Percentiles rank a stretch among this genome's conserved stretches.
Conservation (phyloP, 148 eudicot genomes). For the Nepenthes mirabilis region DNA sequence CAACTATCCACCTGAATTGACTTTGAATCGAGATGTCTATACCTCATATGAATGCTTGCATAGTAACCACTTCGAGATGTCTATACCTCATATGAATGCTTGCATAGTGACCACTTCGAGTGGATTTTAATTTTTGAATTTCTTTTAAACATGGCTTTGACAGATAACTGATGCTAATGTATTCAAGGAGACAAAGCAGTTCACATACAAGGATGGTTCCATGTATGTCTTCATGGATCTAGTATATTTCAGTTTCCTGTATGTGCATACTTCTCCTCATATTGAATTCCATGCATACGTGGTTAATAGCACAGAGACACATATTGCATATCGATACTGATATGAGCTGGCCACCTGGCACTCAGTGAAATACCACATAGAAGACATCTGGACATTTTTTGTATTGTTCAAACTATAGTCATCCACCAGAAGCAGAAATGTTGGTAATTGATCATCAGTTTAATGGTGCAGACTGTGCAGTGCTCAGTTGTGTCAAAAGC, state of each 20-base stretch:
- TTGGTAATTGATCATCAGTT: no score
- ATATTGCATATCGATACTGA: background rate
- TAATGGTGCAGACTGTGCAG: no score
- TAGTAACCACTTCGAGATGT: background rate
- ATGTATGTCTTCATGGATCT: slow-evolving; percentile 87
- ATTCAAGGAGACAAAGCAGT: slow-evolving; percentile 86
- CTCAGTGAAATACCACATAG: no score
- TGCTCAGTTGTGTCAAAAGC: no score
- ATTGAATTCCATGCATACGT: background rate
- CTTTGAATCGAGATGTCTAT: background rate
- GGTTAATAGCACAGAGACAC: background rate
- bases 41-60: background rate
- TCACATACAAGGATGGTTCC: slow-evolving; percentile 81
- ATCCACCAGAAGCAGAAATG: no score
- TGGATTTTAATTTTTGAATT: background rate
- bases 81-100: background rate
- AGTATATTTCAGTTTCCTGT: slow-evolving; percentile 24
- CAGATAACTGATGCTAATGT: slow-evolving; percentile 71
- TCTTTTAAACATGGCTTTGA: slow-evolving; percentile 8
- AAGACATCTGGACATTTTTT: no score
- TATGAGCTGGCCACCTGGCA: no score
- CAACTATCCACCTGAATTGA: background rate
- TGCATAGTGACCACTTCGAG: background rate
- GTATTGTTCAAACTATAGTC: no score
- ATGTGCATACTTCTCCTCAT: background rate